Conservation (phyloP, 371 early-diverging fungal species). For the Mucor sp. region DNA sequence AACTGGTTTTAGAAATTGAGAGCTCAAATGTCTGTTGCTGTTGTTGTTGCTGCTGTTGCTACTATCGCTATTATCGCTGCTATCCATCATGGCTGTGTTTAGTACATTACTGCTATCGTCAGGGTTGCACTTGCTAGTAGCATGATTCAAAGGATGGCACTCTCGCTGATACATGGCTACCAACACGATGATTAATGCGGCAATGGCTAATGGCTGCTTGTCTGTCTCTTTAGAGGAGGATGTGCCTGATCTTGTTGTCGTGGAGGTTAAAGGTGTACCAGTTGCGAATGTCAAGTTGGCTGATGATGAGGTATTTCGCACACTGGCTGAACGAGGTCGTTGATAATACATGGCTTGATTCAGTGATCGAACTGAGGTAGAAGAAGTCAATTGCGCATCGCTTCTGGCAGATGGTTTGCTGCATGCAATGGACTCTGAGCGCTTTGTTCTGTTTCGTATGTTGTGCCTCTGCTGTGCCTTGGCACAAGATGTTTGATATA, state of each 20-base stretch:
- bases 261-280: neutral
- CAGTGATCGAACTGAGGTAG: neutral
- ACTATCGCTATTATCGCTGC: neutral
- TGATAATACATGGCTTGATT: neutral
- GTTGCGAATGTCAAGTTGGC: neutral
- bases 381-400: neutral
- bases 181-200: neutral
- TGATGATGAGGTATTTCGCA: neutral
- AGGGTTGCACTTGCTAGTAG: neutral
- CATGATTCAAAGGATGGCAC: neutral
- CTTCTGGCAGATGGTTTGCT: neutral
- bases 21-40: neutral
- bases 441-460: neutral
- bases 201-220: neutral
- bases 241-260: neutral
- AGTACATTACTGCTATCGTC: neutral
- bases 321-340: constrained; percentile 7
- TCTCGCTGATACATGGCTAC: neutral
- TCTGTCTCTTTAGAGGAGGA: neutral
- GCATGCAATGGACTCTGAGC: constrained; percentile 6
- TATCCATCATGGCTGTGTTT: too few relatives aligned
- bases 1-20: constrained; percentile 2
- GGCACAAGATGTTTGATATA: neutral
- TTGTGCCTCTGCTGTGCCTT: neutral
- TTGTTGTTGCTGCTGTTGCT: neutral